Percentiles rank a stretch among this genome's conserved stretches.
Conservation (phyloP, 495 filamentous ascomycete species). For the Xylaria flabelliformis region DNA sequence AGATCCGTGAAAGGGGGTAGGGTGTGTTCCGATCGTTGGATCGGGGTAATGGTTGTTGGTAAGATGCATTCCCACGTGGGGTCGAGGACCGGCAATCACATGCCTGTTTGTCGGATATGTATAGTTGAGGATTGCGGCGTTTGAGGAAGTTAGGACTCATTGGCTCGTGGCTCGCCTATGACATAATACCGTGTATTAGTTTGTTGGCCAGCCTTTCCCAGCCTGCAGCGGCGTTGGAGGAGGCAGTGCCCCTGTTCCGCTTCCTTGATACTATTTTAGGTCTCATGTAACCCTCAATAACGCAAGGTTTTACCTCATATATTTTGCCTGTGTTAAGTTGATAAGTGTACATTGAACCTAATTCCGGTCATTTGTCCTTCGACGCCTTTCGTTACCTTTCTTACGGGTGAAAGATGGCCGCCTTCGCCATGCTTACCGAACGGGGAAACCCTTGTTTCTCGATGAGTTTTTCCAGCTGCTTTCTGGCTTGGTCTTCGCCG, state of each 20-base stretch:
- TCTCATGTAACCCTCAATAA: background rate
- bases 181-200: background rate
- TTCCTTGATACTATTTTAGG: constrained; percentile 10
- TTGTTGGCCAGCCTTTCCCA: background rate
- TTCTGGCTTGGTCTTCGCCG: no score
- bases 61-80: constrained; percentile 3
- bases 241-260: background rate
- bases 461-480: no score
- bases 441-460: no score
- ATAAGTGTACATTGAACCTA: background rate
- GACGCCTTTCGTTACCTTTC: no score
- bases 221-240: background rate
- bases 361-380: background rate
- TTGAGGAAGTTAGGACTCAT: background rate
- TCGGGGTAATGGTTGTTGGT: background rate
- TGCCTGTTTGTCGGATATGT: background rate
- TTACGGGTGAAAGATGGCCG: no score
- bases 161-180: background rate
- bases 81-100: background rate
- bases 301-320: background rate
- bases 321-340: background rate
- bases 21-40: background rate
- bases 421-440: no score
- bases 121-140: constrained; percentile 1
- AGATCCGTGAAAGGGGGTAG: background rate